Evolutionary conservation across 116 monocot genomes (phyloP), one percentile per base, ranked within the genome.

Genomic region (Zostera marina): DNA sequence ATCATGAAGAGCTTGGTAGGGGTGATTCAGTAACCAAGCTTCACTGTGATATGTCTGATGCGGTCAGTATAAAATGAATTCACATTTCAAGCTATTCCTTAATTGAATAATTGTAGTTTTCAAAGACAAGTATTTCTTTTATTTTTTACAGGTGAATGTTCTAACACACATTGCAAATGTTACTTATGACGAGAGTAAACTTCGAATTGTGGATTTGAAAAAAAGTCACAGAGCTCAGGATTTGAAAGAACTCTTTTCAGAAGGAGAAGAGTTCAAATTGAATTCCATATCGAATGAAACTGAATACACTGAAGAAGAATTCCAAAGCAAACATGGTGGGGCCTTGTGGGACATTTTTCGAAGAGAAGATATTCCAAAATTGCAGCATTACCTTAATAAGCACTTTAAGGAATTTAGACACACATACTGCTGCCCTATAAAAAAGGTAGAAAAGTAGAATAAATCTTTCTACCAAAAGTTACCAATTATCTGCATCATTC

Each of bases 31-130:
- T 81, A 15, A 91, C 91, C 9, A 91, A 91, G 58, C 92, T 92
- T 71, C 92, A 92, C 45, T 92, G 79, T 49, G 87, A 92, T 63
- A 86, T 92, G 86, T 78, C 86, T 72, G 92, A 92, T 76, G 86
- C 86, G 60, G 79, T 91, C 76, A 24, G 52, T 10, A 21, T 45
- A 9, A n/a, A n/a, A 32, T 48, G 48, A 13, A 15, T 48, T 19
- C 48, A 19, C 5, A 48, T 48, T 9, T 48, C 6, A 16, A 32
- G 32, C 5, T 32, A 32, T 32, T 32, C 32, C 32, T 32, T 32
- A 32, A 32, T 32, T 32, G 32, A 32, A 32, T 32, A 32, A 32
- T 32, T 32, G 0, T 5, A 3, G 4, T 32, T 5, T 5, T 32
- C 32, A 32, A 32, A 32, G 32, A 32, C 1, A 15, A 48, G 13